Evolutionary conservation across 176 grass and related monocot species (phyloP), one percentile per base, ranked within the genome.

Genomic region (Zoysia pacifica): DNA sequence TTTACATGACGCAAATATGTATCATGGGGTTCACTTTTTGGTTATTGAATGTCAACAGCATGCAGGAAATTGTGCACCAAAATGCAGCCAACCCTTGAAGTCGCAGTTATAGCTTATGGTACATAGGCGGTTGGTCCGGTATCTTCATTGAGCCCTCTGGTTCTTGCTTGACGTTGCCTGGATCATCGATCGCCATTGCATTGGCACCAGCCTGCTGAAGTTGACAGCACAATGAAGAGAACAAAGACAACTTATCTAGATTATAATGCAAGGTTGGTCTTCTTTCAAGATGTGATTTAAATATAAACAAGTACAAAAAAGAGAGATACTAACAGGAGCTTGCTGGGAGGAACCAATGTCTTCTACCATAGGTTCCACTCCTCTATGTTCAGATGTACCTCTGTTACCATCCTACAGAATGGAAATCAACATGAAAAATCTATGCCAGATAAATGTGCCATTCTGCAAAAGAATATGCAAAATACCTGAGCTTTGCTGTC

Each of bases 401-500:
- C 78, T 73, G 8, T 15, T 59, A 41, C 72, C 82, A 85, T 85
- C 59, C 87, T 89, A 66, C 65, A 71, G 5, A 46, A 77, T 65
- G 60, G 40, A 66, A 67, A 67, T 19, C 35, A 73, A 43, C n/a
- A 45, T 55, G 20, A 12, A 54, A 47, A 38, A 10, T 59, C 50
- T 82, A 66, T 45, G n/a, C 49, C 54, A 35, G 50, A 55, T 74
- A 68, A 68, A 61, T 36, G 6, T 62, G 38, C 10, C 66, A 28
- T 37, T 59, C 10, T 59, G 61, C 14, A 56, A 67, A 53, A 83
- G 19, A 7, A 62, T 65, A 53, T 37, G 14, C 12, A 77, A 65
- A 67, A 76, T 79, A 99, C 96, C 92, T 86, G 92, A 70, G 88
- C 60, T 75, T 76, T 86, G 68, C 59, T 46, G 42, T 91, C 88